Evolutionary conservation across 2,329 filamentous ascomycete genomes (phyloP), one percentile per base, ranked within the genome.

Genomic region (Microsporum canis): DNA sequence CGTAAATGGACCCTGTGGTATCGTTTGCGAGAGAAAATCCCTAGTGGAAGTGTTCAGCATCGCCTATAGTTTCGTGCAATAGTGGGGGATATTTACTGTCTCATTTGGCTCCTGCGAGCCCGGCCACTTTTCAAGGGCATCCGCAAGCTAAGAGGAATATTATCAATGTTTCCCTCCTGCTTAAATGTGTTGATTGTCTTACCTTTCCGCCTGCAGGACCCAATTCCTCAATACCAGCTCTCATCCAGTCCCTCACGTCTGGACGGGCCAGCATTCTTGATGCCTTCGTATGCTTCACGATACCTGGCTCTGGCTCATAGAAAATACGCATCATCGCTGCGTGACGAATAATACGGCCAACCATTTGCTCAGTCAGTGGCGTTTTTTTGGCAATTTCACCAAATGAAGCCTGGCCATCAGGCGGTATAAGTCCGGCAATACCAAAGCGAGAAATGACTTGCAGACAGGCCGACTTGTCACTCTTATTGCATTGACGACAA

Each of bases 391-490:
- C 71, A 17, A 79, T 75, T 8, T 77, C 74, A 3, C 67, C 63
- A 60, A 76, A 76, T 2, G 77, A 76, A 5, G 78, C 77, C 2
- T 73, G 71, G 14, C 77, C 78, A 29, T 76, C 71, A 0, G 81
- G 59, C 2, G 80, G 79, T 4, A 83, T 78, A 3, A 77, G 75
- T 27, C 17, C 33, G n/a, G 53, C 53, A 57, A 8, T 73, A 71
- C 77, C 78, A 82, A 65, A 82, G 80, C 65, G 81, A 70, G 66
- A 82, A 82, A 63, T 78, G 71, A 66, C 81, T 81, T 14, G 69
- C 12, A 79, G 69, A 64, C 79, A 79, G 41, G 82, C 72, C 8
- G 70, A 66, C 5, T 76, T 72, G 2, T 74, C 71, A 63, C 80
- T 77, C 1, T 78, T 10, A 41, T 41, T 41, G 1, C 5, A 41